phyloP scores from a whole-genome alignment of 352 stramenopile species.

The Pythium utonaiense region DNA sequence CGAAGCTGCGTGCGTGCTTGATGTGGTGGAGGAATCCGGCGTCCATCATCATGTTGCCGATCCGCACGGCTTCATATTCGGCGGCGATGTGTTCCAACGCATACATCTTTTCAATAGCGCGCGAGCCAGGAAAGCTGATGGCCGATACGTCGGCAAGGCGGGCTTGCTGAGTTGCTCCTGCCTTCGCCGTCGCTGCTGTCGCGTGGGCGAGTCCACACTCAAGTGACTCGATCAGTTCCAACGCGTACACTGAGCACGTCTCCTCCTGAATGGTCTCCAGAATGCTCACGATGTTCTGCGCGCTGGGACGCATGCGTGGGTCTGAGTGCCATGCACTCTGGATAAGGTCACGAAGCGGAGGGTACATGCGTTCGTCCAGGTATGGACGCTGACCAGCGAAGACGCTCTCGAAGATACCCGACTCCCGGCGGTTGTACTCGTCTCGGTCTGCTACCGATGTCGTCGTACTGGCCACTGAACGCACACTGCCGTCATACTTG shows the following conservation, averaged over 20 bases:
- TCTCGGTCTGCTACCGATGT: neutral
- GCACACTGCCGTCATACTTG: slow-evolving; percentile 11
- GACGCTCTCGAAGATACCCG: slow-evolving; percentile 38
- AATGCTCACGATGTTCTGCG: slow-evolving; percentile 35
- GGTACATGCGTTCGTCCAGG: slow-evolving; percentile 36
- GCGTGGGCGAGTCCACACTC: slow-evolving; percentile 28
- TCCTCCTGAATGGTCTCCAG: slow-evolving; percentile 72
- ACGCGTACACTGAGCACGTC: slow-evolving; percentile 36
- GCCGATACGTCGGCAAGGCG: neutral
- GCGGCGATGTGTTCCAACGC: slow-evolving; percentile 1
- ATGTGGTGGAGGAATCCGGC: slow-evolving; percentile 32
- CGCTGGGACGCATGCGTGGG: slow-evolving; percentile 41
- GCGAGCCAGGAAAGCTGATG: slow-evolving; percentile 23
- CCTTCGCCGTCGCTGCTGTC: neutral
- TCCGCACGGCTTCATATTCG: slow-evolving; percentile 25
- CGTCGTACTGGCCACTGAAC: neutral
- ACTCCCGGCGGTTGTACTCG: slow-evolving; percentile 20
- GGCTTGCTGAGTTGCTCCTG: neutral
- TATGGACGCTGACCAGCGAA: slow-evolving; percentile 35
- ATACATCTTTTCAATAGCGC: slow-evolving; percentile 15
- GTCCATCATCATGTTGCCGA: slow-evolving; percentile 40
- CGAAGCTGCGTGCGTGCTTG: slow-evolving; percentile 25
- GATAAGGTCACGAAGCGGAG: slow-evolving; percentile 56
- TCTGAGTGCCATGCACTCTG: slow-evolving; percentile 50
- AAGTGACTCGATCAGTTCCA: slow-evolving; percentile 44